phyloP scores from a whole-genome alignment of 2,329 filamentous ascomycete genomes.

The Achaetomium macrosporum region DNA sequence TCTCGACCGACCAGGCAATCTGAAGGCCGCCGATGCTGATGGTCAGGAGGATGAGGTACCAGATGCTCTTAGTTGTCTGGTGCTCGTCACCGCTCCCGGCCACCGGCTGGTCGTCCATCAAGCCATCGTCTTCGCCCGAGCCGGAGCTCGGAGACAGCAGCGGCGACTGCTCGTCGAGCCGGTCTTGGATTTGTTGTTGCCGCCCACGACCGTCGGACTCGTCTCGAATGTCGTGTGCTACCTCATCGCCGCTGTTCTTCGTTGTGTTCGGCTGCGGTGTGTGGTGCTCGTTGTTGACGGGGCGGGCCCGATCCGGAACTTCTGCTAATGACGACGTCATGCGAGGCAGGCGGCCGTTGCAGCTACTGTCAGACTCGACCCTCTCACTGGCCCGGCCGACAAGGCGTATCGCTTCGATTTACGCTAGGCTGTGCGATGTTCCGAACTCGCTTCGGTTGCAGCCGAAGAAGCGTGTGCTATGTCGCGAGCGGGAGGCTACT shows the following conservation, averaged over 20 bases:
- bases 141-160: conserved; percentile 38
- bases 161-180: conserved; percentile 42
- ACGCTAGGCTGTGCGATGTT: not conserved
- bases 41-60: conserved; percentile 82
- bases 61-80: conserved; percentile 70
- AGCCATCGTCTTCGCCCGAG: conserved; percentile 31
- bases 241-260: conserved; percentile 8
- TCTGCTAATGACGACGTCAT: conserved; percentile 38
- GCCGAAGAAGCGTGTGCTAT: not conserved
- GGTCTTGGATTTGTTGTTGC: conserved; percentile 20
- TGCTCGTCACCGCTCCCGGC: conserved; percentile 41
- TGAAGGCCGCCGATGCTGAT: conserved; percentile 83
- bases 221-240: conserved; percentile 13
- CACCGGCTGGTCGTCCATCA: conserved; percentile 29
- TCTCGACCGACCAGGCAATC: conserved; percentile 91
- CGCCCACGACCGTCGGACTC: conserved; percentile 21
- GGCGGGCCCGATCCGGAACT: conserved; percentile 26
- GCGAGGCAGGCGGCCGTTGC: conserved; percentile 19
- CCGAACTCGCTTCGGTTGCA: not conserved
- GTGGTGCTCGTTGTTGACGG: conserved; percentile 24
- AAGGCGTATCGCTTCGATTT: not conserved
- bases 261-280: conserved; percentile 5
- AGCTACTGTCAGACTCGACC: conserved; percentile 2
- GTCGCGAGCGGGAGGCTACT: not conserved
- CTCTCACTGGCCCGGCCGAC: not conserved